These are phyloP conservation scores for Amaranthus cruentus DNA, from an alignment of 148 eudicot genomes.

Conservation along the genomic window DNA sequence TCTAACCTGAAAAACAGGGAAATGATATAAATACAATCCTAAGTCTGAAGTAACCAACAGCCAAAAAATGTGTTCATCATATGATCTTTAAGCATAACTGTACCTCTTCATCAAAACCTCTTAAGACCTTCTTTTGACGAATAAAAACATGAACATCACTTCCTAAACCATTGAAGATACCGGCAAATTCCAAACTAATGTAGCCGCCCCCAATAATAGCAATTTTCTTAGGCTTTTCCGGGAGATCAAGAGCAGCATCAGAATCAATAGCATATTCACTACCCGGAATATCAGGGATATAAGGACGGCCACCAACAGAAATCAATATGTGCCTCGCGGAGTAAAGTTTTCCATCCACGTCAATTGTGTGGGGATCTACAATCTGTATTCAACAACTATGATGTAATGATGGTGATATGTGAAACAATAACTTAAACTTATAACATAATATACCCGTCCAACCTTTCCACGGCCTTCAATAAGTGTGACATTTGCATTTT, in stretches of 20 bases:
- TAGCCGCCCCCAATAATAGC: conserved; percentile 99
- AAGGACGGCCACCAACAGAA: conserved; percentile 93
- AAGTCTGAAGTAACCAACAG: conserved; percentile 10
- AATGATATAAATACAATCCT: background rate
- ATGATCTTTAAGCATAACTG: background rate
- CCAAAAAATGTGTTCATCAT: background rate
- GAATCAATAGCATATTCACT: conserved; percentile 86
- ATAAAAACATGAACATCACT: conserved; percentile 92
- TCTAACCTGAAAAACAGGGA: conserved; percentile 51
- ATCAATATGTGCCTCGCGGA: conserved; percentile 81
- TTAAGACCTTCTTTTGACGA: conserved; percentile 76
- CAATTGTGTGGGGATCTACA: conserved; percentile 90
- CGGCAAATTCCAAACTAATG: conserved; percentile 95
- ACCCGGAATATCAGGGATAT: conserved; percentile 90
- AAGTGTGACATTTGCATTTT: conserved; percentile 66
- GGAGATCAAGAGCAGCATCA: conserved; percentile 93
- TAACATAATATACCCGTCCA: conserved; percentile 16
- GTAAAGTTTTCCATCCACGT: conserved; percentile 84
- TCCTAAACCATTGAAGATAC: conserved; percentile 87
- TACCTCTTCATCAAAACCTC: conserved; percentile 99
- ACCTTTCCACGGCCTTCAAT: conserved; percentile 99
- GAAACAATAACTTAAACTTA: background rate
- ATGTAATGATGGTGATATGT: conserved; percentile 7
- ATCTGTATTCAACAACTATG: conserved; percentile 45
- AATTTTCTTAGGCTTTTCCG: conserved; percentile 80